These are phyloP conservation scores for Taiwanofungus camphoratus DNA, from an alignment of 1,284 basidiomycete species.

Conservation along the genomic window DNA sequence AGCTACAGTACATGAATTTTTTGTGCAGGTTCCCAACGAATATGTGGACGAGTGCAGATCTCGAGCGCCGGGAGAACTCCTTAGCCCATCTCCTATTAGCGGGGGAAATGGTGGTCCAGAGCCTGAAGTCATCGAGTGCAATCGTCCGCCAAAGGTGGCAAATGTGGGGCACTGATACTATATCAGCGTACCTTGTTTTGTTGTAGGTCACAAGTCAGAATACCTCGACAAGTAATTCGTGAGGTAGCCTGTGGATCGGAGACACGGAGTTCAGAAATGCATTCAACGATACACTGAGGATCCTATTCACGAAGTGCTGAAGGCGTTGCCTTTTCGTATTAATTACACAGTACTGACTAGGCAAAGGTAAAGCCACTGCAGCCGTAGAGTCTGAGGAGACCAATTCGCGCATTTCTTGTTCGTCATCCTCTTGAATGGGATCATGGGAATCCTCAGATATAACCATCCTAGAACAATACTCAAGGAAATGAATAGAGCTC, in stretches of 20 bases:
- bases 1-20: too few relatives aligned
- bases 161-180: not conserved
- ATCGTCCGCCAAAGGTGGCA: not conserved
- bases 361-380: too few relatives aligned
- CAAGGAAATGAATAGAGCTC: too few relatives aligned
- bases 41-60: not conserved
- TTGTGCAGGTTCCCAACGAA: not conserved
- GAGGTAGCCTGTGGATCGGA: not conserved
- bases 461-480: too few relatives aligned
- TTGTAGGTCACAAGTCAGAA: not conserved
- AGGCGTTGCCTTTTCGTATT: too few relatives aligned
- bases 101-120: not conserved
- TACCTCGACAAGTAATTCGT: not conserved
- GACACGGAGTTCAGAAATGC: not conserved
- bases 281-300: too few relatives aligned
- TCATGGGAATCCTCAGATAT: too few relatives aligned
- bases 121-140: not conserved
- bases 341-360: too few relatives aligned
- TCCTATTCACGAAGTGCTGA: too few relatives aligned
- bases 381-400: too few relatives aligned
- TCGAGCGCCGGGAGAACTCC: not conserved
- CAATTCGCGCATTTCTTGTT: too few relatives aligned
- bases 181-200: not conserved
- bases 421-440: too few relatives aligned
- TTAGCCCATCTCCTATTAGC: not conserved